Base-by-base conservation (phyloP, 2,329 filamentous ascomycete genomes). In the Fusarium begoniae region DNA sequence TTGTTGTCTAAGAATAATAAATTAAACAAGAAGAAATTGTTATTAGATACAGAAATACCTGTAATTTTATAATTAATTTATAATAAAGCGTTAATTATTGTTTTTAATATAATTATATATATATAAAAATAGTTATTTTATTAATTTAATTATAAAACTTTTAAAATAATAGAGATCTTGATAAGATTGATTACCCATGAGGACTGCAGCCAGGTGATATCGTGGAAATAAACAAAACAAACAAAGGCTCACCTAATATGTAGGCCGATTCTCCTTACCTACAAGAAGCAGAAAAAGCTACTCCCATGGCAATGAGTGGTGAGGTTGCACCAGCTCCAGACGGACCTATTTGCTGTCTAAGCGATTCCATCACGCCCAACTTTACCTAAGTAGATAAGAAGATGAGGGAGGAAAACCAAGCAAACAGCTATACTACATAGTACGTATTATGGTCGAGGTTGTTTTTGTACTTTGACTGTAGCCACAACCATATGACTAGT, bases 321-420 rank as follows among this genome's bases (percentile, higher is more conserved):
- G 85, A 88, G 82, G 60, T 81, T 81, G 88, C 86, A 88, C 88
- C 87, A 84, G 84, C 85, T 85, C 85, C 87, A 85, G 84, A 82
- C 81, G 79, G 48, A 14, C 22, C 47, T 51, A 88, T 91, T 82
- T 84, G 83, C 84, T 87, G 86, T 81, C 82, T 84, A 81, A 70
- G 56, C 87, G 88, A 86, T 86, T 91, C 93, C 92, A 89, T 95
- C 92, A 92, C 87, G 82, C 90, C 91, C 92, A 91, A 89, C 90
- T 79, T 90, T 94, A 28, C 28, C 28, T 50, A 24, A 94, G 92
- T 94, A 94, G 90, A 88, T 90, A 83, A 81, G 84, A 87, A 88
- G 84, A 84, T 85, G 26, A 74, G 47, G 64, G 71, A 62, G 75
- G 61, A 60, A 66, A 44, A 58, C 60, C 72, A 73, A 75, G 56